A percentile compares a stretch with the other conserved stretches of the same genome.
Evolutionary conservation across 139 green algal species (phyloP).

Genomic region (Micractinium conductrix): DNA sequence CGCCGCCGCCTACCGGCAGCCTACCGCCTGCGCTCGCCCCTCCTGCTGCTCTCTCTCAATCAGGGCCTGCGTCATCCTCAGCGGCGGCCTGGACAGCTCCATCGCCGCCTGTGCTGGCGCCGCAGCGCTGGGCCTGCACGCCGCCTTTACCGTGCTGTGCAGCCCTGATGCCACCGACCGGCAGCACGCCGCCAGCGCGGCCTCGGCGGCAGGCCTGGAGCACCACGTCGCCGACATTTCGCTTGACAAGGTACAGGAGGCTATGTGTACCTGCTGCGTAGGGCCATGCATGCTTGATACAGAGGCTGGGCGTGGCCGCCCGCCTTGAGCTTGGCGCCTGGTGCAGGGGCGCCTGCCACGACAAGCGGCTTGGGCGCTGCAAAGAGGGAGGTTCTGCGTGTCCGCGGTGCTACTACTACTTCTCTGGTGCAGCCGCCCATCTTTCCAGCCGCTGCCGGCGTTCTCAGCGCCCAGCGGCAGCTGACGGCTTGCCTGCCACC

Average conservation of each 20-base stretch:
- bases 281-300: too few relatives aligned
- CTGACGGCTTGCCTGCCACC: too few relatives aligned
- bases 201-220: not conserved
- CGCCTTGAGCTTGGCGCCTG: too few relatives aligned
- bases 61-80: slow-evolving; percentile 27
- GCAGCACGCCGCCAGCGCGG: not conserved
- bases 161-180: slow-evolving; percentile 13
- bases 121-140: not conserved
- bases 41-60: not conserved
- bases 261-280: slow-evolving; percentile 6
- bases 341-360: too few relatives aligned
- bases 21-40: not conserved
- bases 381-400: too few relatives aligned
- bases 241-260: not conserved
- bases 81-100: slow-evolving; percentile 15
- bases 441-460: too few relatives aligned
- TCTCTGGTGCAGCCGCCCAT: too few relatives aligned
- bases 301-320: too few relatives aligned
- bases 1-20: not conserved
- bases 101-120: not conserved
- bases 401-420: too few relatives aligned
- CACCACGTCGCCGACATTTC: not conserved
- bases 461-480: too few relatives aligned
- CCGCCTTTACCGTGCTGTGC: slow-evolving; percentile 14
- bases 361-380: too few relatives aligned